Conservation (phyloP, 2,329 filamentous ascomycete genomes). For the Colletotrichum sp. region DNA sequence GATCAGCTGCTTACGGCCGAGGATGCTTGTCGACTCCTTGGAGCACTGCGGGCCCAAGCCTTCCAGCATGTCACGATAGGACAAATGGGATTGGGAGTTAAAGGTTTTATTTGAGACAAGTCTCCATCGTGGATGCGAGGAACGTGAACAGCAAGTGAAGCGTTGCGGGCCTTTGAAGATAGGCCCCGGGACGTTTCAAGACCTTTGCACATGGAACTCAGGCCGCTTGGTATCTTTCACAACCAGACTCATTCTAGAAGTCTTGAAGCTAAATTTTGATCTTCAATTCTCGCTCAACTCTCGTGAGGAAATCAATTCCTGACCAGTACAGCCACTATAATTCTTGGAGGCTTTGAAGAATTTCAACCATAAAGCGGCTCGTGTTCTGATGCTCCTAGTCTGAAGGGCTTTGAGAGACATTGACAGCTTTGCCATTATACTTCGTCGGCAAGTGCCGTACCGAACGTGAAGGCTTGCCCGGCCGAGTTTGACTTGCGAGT, state of each 20-base stretch:
- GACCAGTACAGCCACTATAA: rapidly evolving
- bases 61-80: neutral
- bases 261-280: neutral
- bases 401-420: neutral
- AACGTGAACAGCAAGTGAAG: neutral
- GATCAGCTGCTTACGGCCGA: neutral
- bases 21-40: neutral
- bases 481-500: neutral
- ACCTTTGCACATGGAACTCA: neutral
- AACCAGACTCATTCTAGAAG: neutral
- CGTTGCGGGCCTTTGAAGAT: rapidly evolving
- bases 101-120: rapidly evolving
- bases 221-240: rapidly evolving
- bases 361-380: neutral
- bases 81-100: neutral
- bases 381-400: neutral
- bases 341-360: neutral
- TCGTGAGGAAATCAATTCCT: too few species aligned
- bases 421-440: neutral
- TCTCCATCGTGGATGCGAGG: neutral
- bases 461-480: neutral
- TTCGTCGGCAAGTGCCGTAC: neutral
- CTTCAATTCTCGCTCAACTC: neutral
- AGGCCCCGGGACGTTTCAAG: rapidly evolving
- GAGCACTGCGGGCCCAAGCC: neutral